Evolutionary conservation across 208 protist species (phyloP), one percentile per base, ranked within the genome.

Genomic region (Leishmania tarentolae): DNA sequence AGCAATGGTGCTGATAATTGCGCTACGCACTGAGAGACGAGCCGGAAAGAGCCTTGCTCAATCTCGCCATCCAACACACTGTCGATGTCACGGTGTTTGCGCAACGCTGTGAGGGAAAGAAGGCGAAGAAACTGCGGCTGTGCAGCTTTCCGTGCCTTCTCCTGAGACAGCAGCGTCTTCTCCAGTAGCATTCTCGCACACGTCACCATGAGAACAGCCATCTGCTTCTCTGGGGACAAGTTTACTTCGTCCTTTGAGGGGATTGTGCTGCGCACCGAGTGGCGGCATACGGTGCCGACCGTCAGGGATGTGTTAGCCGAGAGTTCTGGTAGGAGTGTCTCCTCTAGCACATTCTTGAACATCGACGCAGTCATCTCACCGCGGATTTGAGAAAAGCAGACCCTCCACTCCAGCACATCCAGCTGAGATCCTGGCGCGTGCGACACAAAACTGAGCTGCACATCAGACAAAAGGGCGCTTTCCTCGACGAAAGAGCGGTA

Each of bases 161-260:
- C 80, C 66, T 94, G 91, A 24, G 89, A 77, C 19, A 94, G 42
- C 19, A 94, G 83, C 44, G 88, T 84, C 81, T 88, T 91, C 56
- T 93, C 91, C 7, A 97, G 81, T 42, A 97, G 86, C 71, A 96
- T 82, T 35, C 92, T 85, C 37, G 94, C 91, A 85, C 94, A 97
- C 50, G 72, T 89, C 40, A 96, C 88, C 68, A 97, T 93, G n/a
- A 92, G 86, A 28, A 84, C 83, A 65, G 90, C 88, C 84, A 96
- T 92, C 75, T 96, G 92, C 79, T 90, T 92, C 44, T 91, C 84
- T 17, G 87, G 59, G 3, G 69, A 79, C 1, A 87, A 46, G 76
- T 83, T 87, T 52, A 46, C 74, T 24, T 91, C 87, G 63, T 70
- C 78, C 28, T 50, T 82, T 42, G 65, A 56, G 21, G 66, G 28